These are phyloP conservation scores for Entamoeba histolytica DNA, from an alignment of 208 protist genomes.

Conservation along the genomic window DNA sequence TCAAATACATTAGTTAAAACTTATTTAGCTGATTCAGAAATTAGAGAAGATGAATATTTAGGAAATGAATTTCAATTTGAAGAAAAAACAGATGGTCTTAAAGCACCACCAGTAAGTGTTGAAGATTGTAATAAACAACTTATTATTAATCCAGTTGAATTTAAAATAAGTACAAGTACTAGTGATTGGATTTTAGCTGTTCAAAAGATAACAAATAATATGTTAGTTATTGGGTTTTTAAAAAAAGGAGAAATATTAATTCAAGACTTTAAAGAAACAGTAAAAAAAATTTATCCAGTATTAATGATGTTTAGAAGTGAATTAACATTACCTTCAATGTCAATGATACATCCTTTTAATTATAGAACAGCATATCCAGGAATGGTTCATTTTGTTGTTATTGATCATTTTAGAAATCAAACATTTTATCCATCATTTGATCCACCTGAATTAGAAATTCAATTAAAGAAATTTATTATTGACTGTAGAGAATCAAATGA, in stretches of 20 bases:
- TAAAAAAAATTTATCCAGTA: neutral
- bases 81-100: neutral
- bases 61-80: neutral
- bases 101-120: neutral
- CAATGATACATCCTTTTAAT: neutral
- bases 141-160: neutral
- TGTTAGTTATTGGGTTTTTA: neutral
- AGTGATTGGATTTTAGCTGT: neutral
- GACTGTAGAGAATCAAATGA: neutral
- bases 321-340: neutral
- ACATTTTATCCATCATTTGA: neutral
- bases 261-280: neutral
- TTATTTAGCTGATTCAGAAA: neutral
- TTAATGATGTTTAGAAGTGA: neutral
- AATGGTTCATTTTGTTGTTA: neutral
- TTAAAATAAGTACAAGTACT: neutral
- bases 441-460: neutral
- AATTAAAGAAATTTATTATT: neutral
- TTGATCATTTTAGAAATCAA: neutral
- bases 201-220: neutral
- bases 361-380: neutral
- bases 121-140: neutral
- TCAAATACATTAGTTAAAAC: neutral
- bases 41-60: neutral
- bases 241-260: neutral